Percentiles rank a stretch among this genome's conserved stretches.
These are phyloP conservation scores for Cyclotella cryptica DNA, from an alignment of 108 stramenopile genomes.

Conservation along the genomic window DNA sequence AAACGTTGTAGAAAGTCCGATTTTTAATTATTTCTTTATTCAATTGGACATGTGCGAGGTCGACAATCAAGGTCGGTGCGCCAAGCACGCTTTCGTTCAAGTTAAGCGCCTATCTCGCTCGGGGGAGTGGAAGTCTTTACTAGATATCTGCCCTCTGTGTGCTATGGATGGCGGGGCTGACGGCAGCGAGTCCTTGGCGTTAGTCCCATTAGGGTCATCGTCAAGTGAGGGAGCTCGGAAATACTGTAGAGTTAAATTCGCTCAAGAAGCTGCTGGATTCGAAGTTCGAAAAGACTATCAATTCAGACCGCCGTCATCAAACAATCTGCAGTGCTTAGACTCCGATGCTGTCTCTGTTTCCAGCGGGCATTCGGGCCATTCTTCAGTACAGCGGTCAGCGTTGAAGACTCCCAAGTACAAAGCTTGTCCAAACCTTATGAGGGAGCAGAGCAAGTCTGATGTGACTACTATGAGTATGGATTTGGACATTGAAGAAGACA, in stretches of 20 bases:
- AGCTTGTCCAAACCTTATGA: conserved; percentile 31
- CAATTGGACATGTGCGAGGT: background rate
- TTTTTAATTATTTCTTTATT: too few relatives aligned
- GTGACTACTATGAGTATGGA: conserved; percentile 49
- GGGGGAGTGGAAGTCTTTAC: conserved; percentile 40
- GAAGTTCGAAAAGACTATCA: conserved; percentile 21
- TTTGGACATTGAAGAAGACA: conserved; percentile 38
- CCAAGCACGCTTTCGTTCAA: conserved; percentile 37
- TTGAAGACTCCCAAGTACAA: conserved; percentile 37
- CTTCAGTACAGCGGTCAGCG: conserved; percentile 9
- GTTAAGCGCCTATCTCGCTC: conserved; percentile 25
- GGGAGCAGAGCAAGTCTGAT: conserved; percentile 16
- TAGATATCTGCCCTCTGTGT: conserved; percentile 34
- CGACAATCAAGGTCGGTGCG: conserved; percentile 35
- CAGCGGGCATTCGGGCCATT: background rate
- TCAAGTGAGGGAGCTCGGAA: background rate
- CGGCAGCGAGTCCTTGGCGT: conserved; percentile 6
- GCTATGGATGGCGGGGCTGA: conserved; percentile 8
- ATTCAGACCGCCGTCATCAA: conserved; percentile 6
- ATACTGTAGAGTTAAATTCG: conserved; percentile 25
- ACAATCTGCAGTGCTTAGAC: conserved; percentile 9
- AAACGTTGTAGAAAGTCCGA: too few relatives aligned
- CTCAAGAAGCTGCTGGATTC: conserved; percentile 1
- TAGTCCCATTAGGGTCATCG: background rate
- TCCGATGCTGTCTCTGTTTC: background rate